Base-by-base conservation (phyloP, 208 protist species). In the Leishmania lainsoni region DNA sequence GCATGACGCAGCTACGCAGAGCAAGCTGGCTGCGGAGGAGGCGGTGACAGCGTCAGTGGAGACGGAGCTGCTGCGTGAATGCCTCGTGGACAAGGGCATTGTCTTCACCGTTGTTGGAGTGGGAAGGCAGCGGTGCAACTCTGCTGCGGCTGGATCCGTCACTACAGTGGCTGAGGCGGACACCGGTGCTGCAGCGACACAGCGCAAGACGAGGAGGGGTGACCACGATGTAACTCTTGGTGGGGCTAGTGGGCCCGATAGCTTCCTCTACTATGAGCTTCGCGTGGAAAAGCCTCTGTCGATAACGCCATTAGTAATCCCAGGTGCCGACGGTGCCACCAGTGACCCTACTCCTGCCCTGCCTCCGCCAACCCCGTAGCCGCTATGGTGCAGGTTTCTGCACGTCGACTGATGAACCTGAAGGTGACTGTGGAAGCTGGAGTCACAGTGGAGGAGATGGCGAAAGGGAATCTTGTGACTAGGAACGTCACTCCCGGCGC, bases 41-140 rank as follows among this genome's bases (percentile, higher is more conserved):
- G 56, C 51, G 58, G 17, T 48, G 32, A 2, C 58, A 3, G 6
- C 12, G 8, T 32, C 16, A 16, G 75, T 68, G n/a, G 79, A 86
- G 70, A 83, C 79, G 65, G 78, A 81, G 80, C 52, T 87, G 71
- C 59, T 70, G n/a, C 80, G 75, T 6, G 76, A 84, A 71, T 49
- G 17, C 70, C 49, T 83, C n/a, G 49, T 6, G 17, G 72, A 68
- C 42, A 79, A 39, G 12, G 58, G 70, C 10, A 73, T 86, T 4
- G 61, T 63, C 56, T 86, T 82, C 48, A 81, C 61, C 10, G 45
- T 87, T 16, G 73, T 83, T 32, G 76, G 80, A 45, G 65, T 87
- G 32, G 52, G 29, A 29, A 59, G 22, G 26, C 6, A 10, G 16
- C 32, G 14, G 10, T 20, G 12, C 56, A 66, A n/a, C 20, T 58